phyloP scores from a whole-genome alignment of 768 basidiomycete species.

The Leucosporidium creatinivorum region DNA sequence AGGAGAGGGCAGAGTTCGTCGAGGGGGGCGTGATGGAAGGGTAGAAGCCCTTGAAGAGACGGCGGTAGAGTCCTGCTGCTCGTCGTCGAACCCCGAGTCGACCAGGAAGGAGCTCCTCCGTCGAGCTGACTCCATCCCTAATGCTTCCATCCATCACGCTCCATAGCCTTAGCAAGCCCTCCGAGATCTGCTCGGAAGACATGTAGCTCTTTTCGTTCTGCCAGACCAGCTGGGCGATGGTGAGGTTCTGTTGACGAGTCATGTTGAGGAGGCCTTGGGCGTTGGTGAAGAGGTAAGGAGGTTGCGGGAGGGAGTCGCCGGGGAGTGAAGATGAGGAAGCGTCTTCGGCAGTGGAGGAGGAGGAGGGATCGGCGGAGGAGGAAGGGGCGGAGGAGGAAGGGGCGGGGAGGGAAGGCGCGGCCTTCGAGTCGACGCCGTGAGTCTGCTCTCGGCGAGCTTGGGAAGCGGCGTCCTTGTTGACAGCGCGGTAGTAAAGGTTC shows the following conservation, averaged over 20 bases:
- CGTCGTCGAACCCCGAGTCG: slow-evolving; percentile 67
- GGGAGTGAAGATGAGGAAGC: not conserved
- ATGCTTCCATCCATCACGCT: slow-evolving; percentile 87
- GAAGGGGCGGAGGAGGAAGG: not conserved
- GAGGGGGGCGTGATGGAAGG: not conserved
- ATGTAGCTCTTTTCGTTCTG: slow-evolving; percentile 60
- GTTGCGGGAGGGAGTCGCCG: not conserved
- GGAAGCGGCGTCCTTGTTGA: slow-evolving; percentile 73
- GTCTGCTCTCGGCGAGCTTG: slow-evolving; percentile 53
- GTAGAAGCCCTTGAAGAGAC: slow-evolving; percentile 57
- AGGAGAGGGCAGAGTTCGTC: slow-evolving; percentile 21
- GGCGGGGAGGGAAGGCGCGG: not conserved
- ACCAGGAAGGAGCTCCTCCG: slow-evolving; percentile 71
- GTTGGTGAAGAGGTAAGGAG: slow-evolving; percentile 39
- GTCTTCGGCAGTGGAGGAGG: slow-evolving; percentile 11
- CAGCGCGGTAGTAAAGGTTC: slow-evolving; percentile 88
- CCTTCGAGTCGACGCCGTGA: slow-evolving; percentile 30
- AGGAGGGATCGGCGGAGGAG: not conserved
- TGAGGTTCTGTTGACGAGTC: slow-evolving; percentile 49
- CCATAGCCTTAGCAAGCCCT: slow-evolving; percentile 18
- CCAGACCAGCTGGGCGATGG: slow-evolving; percentile 82
- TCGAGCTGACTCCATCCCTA: slow-evolving; percentile 68
- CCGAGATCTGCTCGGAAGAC: slow-evolving; percentile 27
- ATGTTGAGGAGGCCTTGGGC: slow-evolving; percentile 37
- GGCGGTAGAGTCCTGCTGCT: slow-evolving; percentile 79